Conservation (phyloP, 768 basidiomycete species). For the Podaxis rugospora region DNA sequence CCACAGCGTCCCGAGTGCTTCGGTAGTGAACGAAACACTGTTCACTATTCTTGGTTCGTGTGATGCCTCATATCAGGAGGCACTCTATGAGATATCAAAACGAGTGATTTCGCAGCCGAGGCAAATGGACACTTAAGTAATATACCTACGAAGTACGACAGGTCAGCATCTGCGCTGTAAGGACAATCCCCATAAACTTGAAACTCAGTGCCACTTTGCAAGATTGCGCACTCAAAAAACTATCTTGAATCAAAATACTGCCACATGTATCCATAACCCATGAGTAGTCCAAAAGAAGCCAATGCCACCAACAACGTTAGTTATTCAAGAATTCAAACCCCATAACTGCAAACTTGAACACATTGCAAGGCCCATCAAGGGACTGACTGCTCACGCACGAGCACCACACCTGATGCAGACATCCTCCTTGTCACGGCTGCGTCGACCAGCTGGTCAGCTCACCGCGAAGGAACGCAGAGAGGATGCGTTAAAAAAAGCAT, state of each 20-base stretch:
- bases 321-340: background rate
- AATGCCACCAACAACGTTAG: background rate
- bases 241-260: background rate
- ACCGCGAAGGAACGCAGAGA: background rate
- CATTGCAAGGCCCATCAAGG: background rate
- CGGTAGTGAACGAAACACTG: too few relatives aligned
- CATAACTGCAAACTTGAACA: background rate
- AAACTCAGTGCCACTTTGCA: too few relatives aligned
- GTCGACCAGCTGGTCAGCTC: background rate
- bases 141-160: too few relatives aligned
- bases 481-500: background rate
- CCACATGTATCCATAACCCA: background rate
- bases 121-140: too few relatives aligned
- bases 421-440: constrained; percentile 4
- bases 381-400: background rate
- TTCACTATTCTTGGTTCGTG: too few relatives aligned
- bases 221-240: too few relatives aligned
- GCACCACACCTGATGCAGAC: constrained; percentile 5
- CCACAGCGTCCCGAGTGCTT: too few relatives aligned
- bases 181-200: too few relatives aligned
- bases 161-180: too few relatives aligned
- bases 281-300: background rate
- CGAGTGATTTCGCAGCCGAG: too few relatives aligned
- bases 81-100: too few relatives aligned
- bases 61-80: too few relatives aligned